Evolutionary conservation across 1,139 yeast genomes (phyloP).

Genomic region (Kodamaea alishanica): DNA sequence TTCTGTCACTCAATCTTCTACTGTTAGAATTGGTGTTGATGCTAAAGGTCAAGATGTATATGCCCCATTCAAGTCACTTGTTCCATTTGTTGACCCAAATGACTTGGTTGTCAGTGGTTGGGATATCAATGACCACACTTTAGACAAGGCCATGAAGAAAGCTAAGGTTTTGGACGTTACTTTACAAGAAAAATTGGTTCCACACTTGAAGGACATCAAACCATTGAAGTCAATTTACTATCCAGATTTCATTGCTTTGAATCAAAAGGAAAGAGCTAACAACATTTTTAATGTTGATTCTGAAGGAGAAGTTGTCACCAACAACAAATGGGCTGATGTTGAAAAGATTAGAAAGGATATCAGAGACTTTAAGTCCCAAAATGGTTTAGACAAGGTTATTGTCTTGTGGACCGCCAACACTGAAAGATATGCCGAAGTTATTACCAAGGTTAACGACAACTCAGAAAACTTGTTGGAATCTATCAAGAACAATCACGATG

Average conservation of each 20-base stretch:
- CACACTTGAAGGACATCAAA: constrained; percentile 56
- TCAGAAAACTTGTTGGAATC: constrained; percentile 73
- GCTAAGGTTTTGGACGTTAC: constrained; percentile 84
- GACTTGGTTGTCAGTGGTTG: constrained; percentile 91
- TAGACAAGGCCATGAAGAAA: constrained; percentile 78
- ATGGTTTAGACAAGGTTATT: constrained; percentile 79
- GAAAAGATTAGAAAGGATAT: constrained; percentile 84
- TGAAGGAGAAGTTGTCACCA: constrained; percentile 49
- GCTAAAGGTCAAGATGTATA: constrained; percentile 78
- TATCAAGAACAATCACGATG: constrained; percentile 74
- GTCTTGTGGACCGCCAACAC: constrained; percentile 98
- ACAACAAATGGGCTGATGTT: constrained; percentile 85
- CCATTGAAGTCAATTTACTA: constrained; percentile 88
- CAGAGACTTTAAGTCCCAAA: constrained; percentile 67
- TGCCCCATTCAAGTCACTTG: constrained; percentile 86
- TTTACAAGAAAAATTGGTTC: constrained; percentile 72
- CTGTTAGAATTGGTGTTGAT: constrained; percentile 87
- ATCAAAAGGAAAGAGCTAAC: constrained; percentile 90
- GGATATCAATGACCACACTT: constrained; percentile 77
- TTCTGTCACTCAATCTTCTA: constrained; percentile 92
- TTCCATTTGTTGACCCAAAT: constrained; percentile 87
- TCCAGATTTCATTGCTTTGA: constrained; percentile 95
- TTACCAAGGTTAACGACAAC: constrained; percentile 82
- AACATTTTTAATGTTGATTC: constrained; percentile 65
- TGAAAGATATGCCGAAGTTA: constrained; percentile 81